Evolutionary conservation across 2,329 filamentous ascomycete genomes (phyloP).

Genomic region (Talaromyces sp.): DNA sequence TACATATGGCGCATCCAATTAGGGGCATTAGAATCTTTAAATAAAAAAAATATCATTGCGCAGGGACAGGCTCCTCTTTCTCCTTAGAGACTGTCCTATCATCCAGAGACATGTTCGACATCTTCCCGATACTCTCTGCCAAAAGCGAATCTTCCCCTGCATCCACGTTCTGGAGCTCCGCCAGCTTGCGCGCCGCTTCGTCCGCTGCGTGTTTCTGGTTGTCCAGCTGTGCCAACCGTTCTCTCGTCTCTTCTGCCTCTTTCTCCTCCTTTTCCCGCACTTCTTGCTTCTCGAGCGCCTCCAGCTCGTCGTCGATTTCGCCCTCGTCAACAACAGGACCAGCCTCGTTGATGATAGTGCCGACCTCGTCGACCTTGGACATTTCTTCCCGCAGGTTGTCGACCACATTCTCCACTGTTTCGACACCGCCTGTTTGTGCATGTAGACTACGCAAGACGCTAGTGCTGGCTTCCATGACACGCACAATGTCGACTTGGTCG

Average conservation of each 20-base stretch:
- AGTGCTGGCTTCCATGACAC: constrained; percentile 74
- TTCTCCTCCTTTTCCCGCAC: constrained; percentile 43
- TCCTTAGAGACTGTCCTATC: neutral
- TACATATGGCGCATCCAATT: neutral
- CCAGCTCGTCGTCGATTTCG: constrained; percentile 84
- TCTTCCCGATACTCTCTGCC: constrained; percentile 33
- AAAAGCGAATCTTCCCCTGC: constrained; percentile 15
- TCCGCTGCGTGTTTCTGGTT: constrained; percentile 37
- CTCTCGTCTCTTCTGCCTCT: constrained; percentile 45
- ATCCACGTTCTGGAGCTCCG: constrained; percentile 19
- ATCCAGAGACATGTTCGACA: constrained; percentile 37
- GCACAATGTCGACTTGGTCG: constrained; percentile 77
- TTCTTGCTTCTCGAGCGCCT: constrained; percentile 63
- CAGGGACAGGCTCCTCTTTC: constrained; percentile 5
- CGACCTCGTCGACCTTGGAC: constrained; percentile 75
- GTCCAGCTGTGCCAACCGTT: constrained; percentile 46
- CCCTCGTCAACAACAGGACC: constrained; percentile 62
- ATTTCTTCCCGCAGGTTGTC: constrained; percentile 75
- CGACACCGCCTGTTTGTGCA: constrained; percentile 68
- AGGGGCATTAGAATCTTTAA: neutral
- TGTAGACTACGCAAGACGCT: constrained; percentile 69
- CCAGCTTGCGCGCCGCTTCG: constrained; percentile 29
- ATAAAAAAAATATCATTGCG: neutral
- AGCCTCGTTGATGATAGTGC: constrained; percentile 66
- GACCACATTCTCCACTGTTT: constrained; percentile 70